Evolutionary conservation across 805 yeast species (phyloP).

Genomic region (Limtongia smithiae): DNA sequence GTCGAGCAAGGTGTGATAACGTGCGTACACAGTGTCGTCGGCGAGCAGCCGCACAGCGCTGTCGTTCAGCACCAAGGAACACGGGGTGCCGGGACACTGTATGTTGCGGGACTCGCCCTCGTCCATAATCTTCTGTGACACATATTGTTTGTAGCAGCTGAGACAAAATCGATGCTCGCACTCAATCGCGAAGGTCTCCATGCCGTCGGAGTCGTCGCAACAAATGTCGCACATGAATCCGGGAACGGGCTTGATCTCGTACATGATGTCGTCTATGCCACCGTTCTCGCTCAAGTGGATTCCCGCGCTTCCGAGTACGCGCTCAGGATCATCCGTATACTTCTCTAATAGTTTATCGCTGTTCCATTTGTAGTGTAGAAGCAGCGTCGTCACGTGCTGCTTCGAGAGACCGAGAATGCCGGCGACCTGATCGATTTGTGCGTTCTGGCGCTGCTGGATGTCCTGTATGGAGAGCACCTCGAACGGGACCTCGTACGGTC

Average conservation of each 20-base stretch:
- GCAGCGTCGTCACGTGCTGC: constrained; percentile 44
- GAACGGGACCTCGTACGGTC: constrained; percentile 32
- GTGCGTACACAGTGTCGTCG: constrained; percentile 26
- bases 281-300: constrained; percentile 25
- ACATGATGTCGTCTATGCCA: constrained; percentile 18
- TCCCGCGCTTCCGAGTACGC: constrained; percentile 40
- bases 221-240: constrained; percentile 63
- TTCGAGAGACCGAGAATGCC: constrained; percentile 40
- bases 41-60: constrained; percentile 41
- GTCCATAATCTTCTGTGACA: constrained; percentile 43
- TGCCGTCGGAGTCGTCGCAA: constrained; percentile 50
- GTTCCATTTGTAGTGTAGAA: constrained; percentile 56
- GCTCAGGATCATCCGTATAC: constrained; percentile 46
- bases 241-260: constrained; percentile 29
- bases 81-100: constrained; percentile 62
- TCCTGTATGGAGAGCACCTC: constrained; percentile 29
- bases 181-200: constrained; percentile 47
- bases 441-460: constrained; percentile 35
- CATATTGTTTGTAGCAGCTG: constrained; percentile 63
- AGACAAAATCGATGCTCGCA: constrained; percentile 74
- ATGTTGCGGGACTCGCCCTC: constrained; percentile 42
- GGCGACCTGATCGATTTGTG: constrained; percentile 39
- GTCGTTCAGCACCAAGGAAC: constrained; percentile 43
- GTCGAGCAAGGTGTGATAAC: constrained; percentile 29
- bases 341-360: constrained; percentile 54